Evolutionary conservation across 345 rosid species (phyloP).

Genomic region (Citrus hindsii): DNA sequence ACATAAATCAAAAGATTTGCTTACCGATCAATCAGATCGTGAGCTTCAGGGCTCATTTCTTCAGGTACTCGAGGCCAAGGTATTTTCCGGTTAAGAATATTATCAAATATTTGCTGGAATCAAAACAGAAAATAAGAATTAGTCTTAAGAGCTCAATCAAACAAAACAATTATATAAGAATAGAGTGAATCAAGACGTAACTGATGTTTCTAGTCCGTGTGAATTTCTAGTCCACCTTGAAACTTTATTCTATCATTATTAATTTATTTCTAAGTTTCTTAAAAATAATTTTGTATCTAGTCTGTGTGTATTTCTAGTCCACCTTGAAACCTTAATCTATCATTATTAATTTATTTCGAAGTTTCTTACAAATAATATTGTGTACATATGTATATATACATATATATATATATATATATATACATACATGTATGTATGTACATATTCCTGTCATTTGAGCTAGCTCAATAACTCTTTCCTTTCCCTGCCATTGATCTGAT

Average conservation of each 20-base stretch:
- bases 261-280: background rate
- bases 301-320: too few species aligned
- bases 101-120: constrained; percentile 86
- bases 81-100: constrained; percentile 96
- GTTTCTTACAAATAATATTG: background rate
- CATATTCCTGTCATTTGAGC: too few species aligned
- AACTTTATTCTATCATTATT: too few species aligned
- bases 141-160: background rate
- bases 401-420: too few species aligned
- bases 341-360: background rate
- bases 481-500: too few species aligned
- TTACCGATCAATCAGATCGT: constrained; percentile 85
- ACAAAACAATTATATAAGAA: background rate
- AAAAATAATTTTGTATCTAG: too few species aligned
- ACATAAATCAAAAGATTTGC: constrained; percentile 13
- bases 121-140: constrained; percentile 24
- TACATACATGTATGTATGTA: too few species aligned
- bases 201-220: too few species aligned
- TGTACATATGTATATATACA: too few species aligned
- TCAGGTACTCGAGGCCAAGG: constrained; percentile 91
- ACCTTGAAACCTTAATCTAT: too few species aligned
- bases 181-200: background rate
- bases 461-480: too few species aligned
- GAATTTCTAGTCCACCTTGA: too few species aligned
- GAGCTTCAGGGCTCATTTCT: constrained; percentile 84